These are phyloP conservation scores for Coemansia sp. DNA, from an alignment of 192 early-diverging fungal genomes.

Conservation along the genomic window DNA sequence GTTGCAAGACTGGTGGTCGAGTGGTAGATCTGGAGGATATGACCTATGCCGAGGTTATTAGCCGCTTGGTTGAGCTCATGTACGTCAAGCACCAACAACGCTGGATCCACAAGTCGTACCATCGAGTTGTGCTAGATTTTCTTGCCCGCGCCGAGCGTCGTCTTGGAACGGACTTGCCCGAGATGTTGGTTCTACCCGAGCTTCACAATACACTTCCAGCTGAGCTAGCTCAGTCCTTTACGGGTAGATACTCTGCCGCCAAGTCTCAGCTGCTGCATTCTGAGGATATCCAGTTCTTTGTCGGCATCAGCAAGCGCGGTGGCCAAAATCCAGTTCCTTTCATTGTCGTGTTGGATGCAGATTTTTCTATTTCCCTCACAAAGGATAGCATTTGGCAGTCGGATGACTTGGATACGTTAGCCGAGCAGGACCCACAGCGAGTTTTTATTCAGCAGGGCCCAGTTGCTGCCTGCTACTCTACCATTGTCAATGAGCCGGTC, in stretches of 20 bases:
- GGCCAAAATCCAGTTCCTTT: no score
- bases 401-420: slow-evolving; percentile 68
- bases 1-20: slow-evolving; percentile 65
- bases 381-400: slow-evolving; percentile 91
- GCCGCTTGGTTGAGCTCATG: slow-evolving; percentile 84
- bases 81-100: slow-evolving; percentile 74
- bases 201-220: not conserved
- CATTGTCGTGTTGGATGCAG: slow-evolving; percentile 84
- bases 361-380: slow-evolving; percentile 89
- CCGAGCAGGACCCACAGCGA: slow-evolving; percentile 81
- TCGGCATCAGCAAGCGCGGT: no score
- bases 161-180: not conserved
- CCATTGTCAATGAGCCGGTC: slow-evolving; percentile 76
- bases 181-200: not conserved
- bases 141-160: slow-evolving; percentile 70
- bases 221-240: slow-evolving; percentile 38
- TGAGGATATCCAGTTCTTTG: slow-evolving; percentile 5
- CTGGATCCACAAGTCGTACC: slow-evolving; percentile 79
- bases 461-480: slow-evolving; percentile 74
- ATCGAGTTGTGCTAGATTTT: slow-evolving; percentile 78
- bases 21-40: slow-evolving; percentile 85
- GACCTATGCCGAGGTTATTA: slow-evolving; percentile 88
- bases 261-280: slow-evolving; percentile 37
- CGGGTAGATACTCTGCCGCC: slow-evolving; percentile 13
- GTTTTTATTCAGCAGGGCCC: slow-evolving; percentile 88